Base-by-base conservation (phyloP, 2,329 filamentous ascomycete species). In the Fusarium temperatum region DNA sequence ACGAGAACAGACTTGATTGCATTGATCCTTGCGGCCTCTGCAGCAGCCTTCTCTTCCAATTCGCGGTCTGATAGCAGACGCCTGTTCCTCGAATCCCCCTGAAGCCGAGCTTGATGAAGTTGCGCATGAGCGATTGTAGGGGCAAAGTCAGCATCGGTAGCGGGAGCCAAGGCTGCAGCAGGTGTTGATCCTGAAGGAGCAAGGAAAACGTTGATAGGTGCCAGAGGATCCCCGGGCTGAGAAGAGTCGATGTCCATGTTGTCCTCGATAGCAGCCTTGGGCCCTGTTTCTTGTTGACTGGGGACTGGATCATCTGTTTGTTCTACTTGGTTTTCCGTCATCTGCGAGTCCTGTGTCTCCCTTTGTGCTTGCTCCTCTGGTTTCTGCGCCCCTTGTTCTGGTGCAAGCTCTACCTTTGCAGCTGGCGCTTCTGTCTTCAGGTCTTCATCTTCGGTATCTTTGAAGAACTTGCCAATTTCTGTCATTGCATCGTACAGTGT, bases 401-500 rank as follows among this genome's bases (percentile, higher is more conserved):
- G 22, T 32, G 63, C 41, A n/a, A 68, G n/a, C 8, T 66, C 64
- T 26, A 63, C 35, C 41, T 70, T 57, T 44, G 61, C 28, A 17
- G 57, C 39, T 45, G 65, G 13, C 10, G 60, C 54, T 12, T 71
- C 56, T 18, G 71, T 51, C 17, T 67, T 67, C 22, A 75, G 64
- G 10, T 67, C 56, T 26, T 77, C 73, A 28, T 79, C 78, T 44
- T 84, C 81, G 57, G 88, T 82, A 1, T 88, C 85, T 28, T 85
- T 90, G 82, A 97, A 97, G 79, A 93, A 95, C 73, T 90, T 86
- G 28, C 89, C 88, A 70, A 98, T 98, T 78, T 96, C 89, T 53
- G 87, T 85, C 91, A 98, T 94, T 15, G 96, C 96, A 72, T 96
- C 93, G 75, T 94, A 94, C 35, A 98, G 83, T 6, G 95, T 95